Evolutionary conservation across 2,329 filamentous ascomycete genomes (phyloP), one percentile per base, ranked within the genome.

Genomic region (Paramyrothecium roridum): DNA sequence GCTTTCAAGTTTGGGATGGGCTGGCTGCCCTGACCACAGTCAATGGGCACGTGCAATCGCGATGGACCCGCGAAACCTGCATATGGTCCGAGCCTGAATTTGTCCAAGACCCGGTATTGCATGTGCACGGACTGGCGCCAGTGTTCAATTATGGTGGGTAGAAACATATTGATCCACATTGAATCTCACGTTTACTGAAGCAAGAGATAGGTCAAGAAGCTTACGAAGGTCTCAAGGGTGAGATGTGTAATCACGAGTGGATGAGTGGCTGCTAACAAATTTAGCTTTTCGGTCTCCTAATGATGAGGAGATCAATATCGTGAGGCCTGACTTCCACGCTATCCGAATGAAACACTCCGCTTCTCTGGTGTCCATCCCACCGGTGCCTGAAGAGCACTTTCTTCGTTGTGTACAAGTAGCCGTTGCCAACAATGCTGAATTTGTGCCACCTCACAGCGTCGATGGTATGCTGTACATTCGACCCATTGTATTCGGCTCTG

Each of bases 401-500:
- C 64, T 85, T 20, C 71, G 80, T 48, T 81, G 79, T 61, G 81
- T 86, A 47, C 78, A 80, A 52, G 69, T 86, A 33, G 87, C 86
- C 4, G 85, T 89, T 11, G 78, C 77, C 3, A 74, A 81, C 59
- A 90, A 90, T 62, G 86, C 86, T 16, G 85, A 83, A 56, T 88
- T 80, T 63, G 87, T 89, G 0, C 87, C 87, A 3, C 87, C 87
- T 0, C 79, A 85, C 65, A 74, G 78, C 33, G 83, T 82, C 0
- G 82, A 83, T 10, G 84, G 84, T 0, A 81, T 82, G 8, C 84
- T 90, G 80, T 90, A 90, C 66, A 80, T 89, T 55, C 80, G 87
- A 0, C 87, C 87, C 2, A 65, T 89, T 16, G 69, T 88, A 2
- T 88, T 89, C 64, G 87, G 85, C 7, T 19, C n/a, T 13, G 37